Conservation (phyloP, 106 monocot species). For the Dendrobium catenatum region DNA sequence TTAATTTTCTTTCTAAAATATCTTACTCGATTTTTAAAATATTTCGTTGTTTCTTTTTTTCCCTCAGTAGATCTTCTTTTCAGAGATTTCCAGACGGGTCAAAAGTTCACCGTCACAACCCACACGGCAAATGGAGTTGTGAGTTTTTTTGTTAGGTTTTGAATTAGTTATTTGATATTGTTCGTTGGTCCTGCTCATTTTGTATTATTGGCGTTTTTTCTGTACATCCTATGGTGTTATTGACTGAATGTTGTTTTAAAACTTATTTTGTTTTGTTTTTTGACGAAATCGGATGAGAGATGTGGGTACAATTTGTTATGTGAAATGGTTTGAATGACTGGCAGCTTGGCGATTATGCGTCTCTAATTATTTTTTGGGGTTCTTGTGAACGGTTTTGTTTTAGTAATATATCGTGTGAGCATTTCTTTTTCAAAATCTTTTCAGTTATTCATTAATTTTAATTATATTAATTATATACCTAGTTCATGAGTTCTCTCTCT, state of each 20-base stretch:
- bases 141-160: constrained; percentile 20
- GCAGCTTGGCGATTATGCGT: background rate
- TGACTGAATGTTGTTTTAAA: background rate
- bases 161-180: background rate
- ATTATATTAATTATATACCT: too few relatives aligned
- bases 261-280: background rate
- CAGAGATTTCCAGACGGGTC: constrained; percentile 55
- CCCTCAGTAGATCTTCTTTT: constrained; percentile 60
- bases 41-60: background rate
- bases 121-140: constrained; percentile 49
- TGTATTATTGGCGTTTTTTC: background rate
- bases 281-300: background rate
- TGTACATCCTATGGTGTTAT: background rate
- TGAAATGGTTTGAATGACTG: background rate
- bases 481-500: background rate
- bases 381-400: background rate
- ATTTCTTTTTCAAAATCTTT: background rate
- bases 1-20: background rate
- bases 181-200: background rate
- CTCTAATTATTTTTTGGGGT: background rate
- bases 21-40: background rate
- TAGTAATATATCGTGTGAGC: background rate
- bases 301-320: background rate
- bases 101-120: constrained; percentile 61
- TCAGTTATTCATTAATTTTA: too few relatives aligned